Evolutionary conservation across 495 filamentous ascomycete genomes (phyloP), one percentile per base, ranked within the genome.

Genomic region (Jackrogersella minutella): DNA sequence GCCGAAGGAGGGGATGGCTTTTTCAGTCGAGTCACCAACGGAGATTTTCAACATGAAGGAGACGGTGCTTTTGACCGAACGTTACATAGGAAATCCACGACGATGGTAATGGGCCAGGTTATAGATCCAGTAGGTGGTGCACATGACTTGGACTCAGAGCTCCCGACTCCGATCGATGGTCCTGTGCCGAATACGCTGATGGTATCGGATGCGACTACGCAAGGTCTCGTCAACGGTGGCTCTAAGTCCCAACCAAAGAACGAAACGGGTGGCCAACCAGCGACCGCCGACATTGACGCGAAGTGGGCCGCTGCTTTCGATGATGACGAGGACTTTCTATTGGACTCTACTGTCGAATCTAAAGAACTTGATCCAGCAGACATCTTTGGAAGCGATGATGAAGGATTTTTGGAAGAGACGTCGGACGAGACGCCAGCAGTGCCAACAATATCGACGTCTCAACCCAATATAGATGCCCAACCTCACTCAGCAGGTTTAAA

Each of bases 281-380:
- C 57, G 21, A 2, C 50, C 5, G 14, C 11, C 26, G 89, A 95
- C 66, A 76, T 95, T 5, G 89, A 90, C 44, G 90, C 90, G 1
- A 86, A 88, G 64, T 97, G 95, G 95, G 81, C 92, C 68, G 91
- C 88, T 40, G 90, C 91, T 60, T 81, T 97, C 65, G 91, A 94
- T 66, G 91, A 94, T 54, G 84, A 90, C 46, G 90, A 90, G 5
- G 86, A 88, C 53, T 70, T 80, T 13, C 69, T 75, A 10, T 73
- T 81, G 13, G 79, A 81, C 11, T 65, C 74, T 2, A 58, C 65
- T 22, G 58, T 70, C n/a, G 65, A 73, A 30, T 34, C 65, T 5
- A 79, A 80, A 46, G 76, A 80, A 54, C 58, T 82, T 3, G 82
- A 87, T 63, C 81, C 83, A 2, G 81, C 84, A 13, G 81, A 81